Percentiles rank a stretch among this genome's conserved stretches.
Conservation (phyloP, 192 early-diverging fungal genomes). For the Linnemannia zychae region DNA sequence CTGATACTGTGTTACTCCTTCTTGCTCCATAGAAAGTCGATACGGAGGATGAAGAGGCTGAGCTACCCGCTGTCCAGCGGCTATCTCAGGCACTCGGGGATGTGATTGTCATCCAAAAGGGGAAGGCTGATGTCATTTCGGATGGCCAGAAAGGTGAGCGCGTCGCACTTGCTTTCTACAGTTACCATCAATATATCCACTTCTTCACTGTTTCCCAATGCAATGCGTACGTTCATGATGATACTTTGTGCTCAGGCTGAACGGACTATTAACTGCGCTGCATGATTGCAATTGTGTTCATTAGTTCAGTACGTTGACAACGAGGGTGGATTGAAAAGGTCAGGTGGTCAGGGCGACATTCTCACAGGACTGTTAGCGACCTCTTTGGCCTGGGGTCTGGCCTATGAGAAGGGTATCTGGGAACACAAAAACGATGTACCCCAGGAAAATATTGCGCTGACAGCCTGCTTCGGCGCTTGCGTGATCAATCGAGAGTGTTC, state of each 20-base stretch:
- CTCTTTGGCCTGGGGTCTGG: conserved; percentile 89
- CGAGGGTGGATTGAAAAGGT: conserved; percentile 83
- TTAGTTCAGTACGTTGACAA: conserved; percentile 72
- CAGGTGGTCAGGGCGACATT: conserved; percentile 97
- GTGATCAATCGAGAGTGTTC: conserved; percentile 66
- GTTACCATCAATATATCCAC: not conserved
- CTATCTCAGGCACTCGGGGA: conserved; percentile 74
- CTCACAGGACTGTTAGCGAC: conserved; percentile 87
- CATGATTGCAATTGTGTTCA: not conserved
- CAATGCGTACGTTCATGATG: not conserved
- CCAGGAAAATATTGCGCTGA: conserved; percentile 56
- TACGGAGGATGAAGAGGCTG: conserved; percentile 26
- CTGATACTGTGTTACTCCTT: not conserved
- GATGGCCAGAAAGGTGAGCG: conserved; percentile 75
- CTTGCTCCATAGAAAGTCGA: conserved; percentile 29
- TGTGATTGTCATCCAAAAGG: conserved; percentile 87
- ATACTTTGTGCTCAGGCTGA: not conserved
- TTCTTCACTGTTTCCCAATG: not conserved
- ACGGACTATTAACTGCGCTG: not conserved
- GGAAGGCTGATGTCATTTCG: conserved; percentile 79
- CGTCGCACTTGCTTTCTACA: not conserved
- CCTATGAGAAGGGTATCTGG: conserved; percentile 72
- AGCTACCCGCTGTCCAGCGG: conserved; percentile 25
- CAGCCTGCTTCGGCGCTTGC: conserved; percentile 79
- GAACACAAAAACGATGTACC: conserved; percentile 58